Evolutionary conservation across 257 asterid species (phyloP).

Genomic region (Mitragyna speciosa): DNA sequence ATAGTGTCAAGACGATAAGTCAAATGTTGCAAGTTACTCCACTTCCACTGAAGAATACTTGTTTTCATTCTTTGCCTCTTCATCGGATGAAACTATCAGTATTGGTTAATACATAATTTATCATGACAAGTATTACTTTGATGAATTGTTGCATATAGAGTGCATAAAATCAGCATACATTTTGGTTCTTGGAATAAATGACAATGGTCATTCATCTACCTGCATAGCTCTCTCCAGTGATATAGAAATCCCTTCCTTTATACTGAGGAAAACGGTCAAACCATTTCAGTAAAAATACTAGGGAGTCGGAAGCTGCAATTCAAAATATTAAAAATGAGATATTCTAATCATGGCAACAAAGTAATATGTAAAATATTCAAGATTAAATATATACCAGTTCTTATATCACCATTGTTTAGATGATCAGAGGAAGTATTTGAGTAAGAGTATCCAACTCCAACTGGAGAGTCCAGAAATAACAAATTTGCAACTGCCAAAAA

Average conservation of each 20-base stretch:
- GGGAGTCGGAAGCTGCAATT: constrained; percentile 77
- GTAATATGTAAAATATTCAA: not conserved
- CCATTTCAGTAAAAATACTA: constrained; percentile 71
- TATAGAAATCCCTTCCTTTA: constrained; percentile 76
- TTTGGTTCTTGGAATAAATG: not conserved
- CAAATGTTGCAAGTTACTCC: not conserved
- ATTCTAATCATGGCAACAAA: constrained; percentile 12
- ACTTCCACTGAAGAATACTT: not conserved
- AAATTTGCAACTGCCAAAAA: constrained; percentile 74
- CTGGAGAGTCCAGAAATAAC: constrained; percentile 90
- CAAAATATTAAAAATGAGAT: constrained; percentile 24
- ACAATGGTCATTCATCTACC: constrained; percentile 38
- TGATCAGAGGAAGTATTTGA: constrained; percentile 82
- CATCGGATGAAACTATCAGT: not conserved
- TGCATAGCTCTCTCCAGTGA: constrained; percentile 93
- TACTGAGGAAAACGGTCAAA: constrained; percentile 87
- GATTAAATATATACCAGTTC: constrained; percentile 62
- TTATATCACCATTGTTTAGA: constrained; percentile 69
- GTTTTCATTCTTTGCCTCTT: not conserved
- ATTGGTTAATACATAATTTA: not conserved
- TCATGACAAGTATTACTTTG: not conserved
- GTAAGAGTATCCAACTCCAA: constrained; percentile 92
- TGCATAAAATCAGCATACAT: not conserved
- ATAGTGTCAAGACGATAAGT: not conserved
- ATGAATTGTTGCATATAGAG: not conserved